Evolutionary conservation across 306 rosid genomes (phyloP).

Genomic region (Glycine soja): DNA sequence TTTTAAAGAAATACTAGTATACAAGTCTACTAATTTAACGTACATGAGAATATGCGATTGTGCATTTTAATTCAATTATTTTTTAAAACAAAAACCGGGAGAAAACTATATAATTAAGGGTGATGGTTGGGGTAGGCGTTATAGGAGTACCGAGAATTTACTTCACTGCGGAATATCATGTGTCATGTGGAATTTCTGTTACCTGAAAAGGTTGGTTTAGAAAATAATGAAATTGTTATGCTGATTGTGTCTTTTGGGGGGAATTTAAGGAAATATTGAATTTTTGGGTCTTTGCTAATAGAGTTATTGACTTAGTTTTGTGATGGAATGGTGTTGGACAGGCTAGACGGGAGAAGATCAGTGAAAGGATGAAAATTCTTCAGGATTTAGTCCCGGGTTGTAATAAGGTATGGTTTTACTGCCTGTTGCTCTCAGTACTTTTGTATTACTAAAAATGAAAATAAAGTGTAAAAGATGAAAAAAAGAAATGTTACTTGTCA

Average conservation of each 20-base stretch:
- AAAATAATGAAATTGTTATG: not conserved
- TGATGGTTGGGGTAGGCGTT: not conserved
- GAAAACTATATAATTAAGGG: not conserved
- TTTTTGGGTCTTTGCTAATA: conserved; percentile 26
- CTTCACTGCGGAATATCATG: not conserved
- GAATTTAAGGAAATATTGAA: conserved; percentile 29
- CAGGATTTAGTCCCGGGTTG: conserved; percentile 98
- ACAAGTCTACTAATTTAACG: too few species aligned
- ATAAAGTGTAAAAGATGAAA: not conserved
- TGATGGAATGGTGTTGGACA: conserved; percentile 56
- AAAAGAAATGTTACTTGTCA: not conserved
- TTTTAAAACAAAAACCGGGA: not conserved
- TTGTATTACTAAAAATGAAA: not conserved
- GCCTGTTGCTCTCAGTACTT: conserved; percentile 16
- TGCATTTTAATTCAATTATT: not conserved
- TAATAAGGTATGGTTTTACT: conserved; percentile 71
- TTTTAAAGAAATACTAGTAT: not conserved
- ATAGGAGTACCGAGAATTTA: not conserved
- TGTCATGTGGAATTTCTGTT: not conserved
- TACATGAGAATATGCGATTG: not conserved
- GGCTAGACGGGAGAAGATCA: conserved; percentile 97
- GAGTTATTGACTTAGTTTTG: conserved; percentile 39
- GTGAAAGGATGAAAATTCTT: conserved; percentile 93
- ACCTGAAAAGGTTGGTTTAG: conserved; percentile 6
- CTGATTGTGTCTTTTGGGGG: not conserved